Evolutionary conservation across 2,329 filamentous ascomycete species (phyloP).

Genomic region (Fusarium sp.): DNA sequence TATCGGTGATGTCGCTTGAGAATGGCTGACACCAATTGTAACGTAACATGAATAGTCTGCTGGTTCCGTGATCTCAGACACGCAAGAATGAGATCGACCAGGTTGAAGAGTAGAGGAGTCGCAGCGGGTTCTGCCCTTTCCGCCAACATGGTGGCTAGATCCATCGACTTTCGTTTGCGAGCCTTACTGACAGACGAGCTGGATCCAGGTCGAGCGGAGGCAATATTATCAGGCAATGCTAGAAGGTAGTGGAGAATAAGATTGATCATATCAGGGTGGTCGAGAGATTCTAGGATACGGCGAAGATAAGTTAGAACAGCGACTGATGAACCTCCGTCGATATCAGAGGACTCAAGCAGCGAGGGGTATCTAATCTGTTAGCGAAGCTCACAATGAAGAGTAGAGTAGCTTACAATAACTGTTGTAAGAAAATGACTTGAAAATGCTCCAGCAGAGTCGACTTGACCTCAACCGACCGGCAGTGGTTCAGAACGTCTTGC

Average conservation of each 20-base stretch:
- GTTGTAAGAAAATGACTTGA: slow-evolving; percentile 94
- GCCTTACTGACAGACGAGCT: slow-evolving; percentile 72
- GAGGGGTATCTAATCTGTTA: slow-evolving; percentile 80
- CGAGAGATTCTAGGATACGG: slow-evolving; percentile 88
- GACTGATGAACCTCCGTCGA: slow-evolving; percentile 95
- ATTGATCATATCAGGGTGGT: slow-evolving; percentile 93
- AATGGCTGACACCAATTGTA: slow-evolving; percentile 88
- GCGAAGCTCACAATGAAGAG: not conserved
- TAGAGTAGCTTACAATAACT: slow-evolving; percentile 76
- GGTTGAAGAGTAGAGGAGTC: slow-evolving; percentile 89
- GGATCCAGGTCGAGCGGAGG: slow-evolving; percentile 51
- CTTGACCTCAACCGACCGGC: slow-evolving; percentile 89
- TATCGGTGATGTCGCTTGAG: slow-evolving; percentile 89
- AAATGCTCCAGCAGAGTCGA: slow-evolving; percentile 96
- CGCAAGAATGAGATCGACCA: slow-evolving; percentile 89
- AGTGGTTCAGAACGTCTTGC: slow-evolving; percentile 98
- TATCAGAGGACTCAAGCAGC: slow-evolving; percentile 93
- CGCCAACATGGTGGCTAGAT: slow-evolving; percentile 83
- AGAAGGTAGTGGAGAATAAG: slow-evolving; percentile 93
- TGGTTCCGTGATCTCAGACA: slow-evolving; percentile 86
- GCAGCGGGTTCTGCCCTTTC: slow-evolving; percentile 77
- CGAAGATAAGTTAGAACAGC: slow-evolving; percentile 94
- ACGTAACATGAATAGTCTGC: slow-evolving; percentile 88
- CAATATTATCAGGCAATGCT: slow-evolving; percentile 73
- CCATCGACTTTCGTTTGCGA: slow-evolving; percentile 87